Evolutionary conservation across 352 stramenopile genomes (phyloP), one percentile per base, ranked within the genome.

Genomic region (Nothophytophthora sp.): DNA sequence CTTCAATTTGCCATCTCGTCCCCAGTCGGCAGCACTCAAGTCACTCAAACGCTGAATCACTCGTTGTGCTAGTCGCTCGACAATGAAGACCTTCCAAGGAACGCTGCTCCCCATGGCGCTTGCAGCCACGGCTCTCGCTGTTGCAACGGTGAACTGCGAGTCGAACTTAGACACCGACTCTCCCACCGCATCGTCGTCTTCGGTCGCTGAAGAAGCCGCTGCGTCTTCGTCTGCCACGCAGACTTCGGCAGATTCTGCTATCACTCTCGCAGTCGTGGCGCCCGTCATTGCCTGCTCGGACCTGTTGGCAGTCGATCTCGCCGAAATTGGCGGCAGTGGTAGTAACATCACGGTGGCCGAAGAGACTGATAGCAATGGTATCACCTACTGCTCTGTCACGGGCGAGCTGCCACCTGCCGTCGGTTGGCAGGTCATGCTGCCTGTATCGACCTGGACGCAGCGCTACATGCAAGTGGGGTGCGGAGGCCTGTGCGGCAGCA

Each of bases 391-490:
- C 44, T 60, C 41, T 1, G 53, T 76, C 34, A 61, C 41, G 4
- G 66, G 66, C 11, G 18, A 47, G 13, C 55, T 67, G 7, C 44
- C 52, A 4, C 55, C 32, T 10, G 44, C 55, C 25, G 55, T 62
- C 11, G 41, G 36, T 0, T 78, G 58, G 48, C 50, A 62, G 25
- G 57, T 75, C n/a, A 49, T 67, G 40, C 49, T 78, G 5, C 61
- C 68, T 6, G 52, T 65, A 13, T n/a, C 46, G 4, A 78, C 60
- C 15, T 78, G 68, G 68, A 78, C 68, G 18, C 68, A 78, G 44
- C 68, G 64, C 10, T 75, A 73, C 40, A 63, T 73, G 49, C 64
- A 75, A 45, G 48, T 62, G 22, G 68, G 64, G 24, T 78, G 68
- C 32, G 68, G 68, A 18, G 68, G 68, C 3, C 47, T 75, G 25